Evolutionary conservation across 441 rosid genomes (phyloP), one percentile per base, ranked within the genome.

Genomic region (Biscutella laevigata): DNA sequence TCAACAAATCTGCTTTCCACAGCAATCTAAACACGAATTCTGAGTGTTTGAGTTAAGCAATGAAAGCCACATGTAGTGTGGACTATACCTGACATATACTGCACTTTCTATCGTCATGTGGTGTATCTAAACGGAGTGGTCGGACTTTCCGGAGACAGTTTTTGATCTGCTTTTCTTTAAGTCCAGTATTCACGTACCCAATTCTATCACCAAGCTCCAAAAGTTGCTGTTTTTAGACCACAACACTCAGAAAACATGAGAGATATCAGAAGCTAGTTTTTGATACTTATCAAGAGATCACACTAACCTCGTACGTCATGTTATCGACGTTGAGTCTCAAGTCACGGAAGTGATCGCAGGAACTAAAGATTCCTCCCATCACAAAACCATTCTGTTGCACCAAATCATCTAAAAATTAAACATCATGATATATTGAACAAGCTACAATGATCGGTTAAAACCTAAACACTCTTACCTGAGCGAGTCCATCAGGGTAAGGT

Each of bases 181-280:
- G 69, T 29, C 98, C 98, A 19, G 96, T 88, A 46, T 62, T 76
- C 19, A 88, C 98, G 35, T 82, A 59, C 26, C 98, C 98, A 45
- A 91, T 91, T 71, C 73, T 80, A 42, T 91, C 98, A 7, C 91
- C 90, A 41, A 91, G 91, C 73, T 91, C 98, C n/a, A 91, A 76
- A 54, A 91, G 73, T 77, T 91, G 86, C 98, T 91, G 78, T 68
- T 51, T 69, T 34, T 0, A 32, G n/a, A 40, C 38, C 9, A 73
- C 46, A 57, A 14, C 14, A 49, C 27, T 40, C 33, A 52, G 25
- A 7, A 35, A 38, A 34, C 22, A n/a, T n/a, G 6, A 34, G 2
- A 46, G 36, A 19, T 35, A 22, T 29, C 15, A 19, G 13, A 45
- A 10, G 28, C 29, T 20, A 38, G 9, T 1, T 32, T n/a, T n/a